These are phyloP conservation scores for Eucalyptus camaldulensis DNA, from an alignment of 345 rosid species.

Conservation along the genomic window DNA sequence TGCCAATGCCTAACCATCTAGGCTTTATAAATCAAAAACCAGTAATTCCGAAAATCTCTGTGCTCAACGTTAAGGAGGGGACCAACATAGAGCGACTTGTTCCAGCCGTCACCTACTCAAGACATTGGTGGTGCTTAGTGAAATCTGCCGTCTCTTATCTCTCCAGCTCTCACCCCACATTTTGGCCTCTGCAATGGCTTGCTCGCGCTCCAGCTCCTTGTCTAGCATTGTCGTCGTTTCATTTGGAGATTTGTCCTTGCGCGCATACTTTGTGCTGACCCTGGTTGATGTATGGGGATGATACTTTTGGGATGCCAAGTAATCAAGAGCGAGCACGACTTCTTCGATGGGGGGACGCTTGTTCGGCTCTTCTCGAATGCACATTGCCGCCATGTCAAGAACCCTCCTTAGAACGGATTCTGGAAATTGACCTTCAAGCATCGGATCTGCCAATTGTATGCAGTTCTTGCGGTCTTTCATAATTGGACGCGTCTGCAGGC, in stretches of 20 bases:
- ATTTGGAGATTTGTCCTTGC: slow-evolving; percentile 10
- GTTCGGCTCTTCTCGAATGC: slow-evolving; percentile 29
- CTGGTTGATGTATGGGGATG: slow-evolving; percentile 1
- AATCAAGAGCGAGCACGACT: slow-evolving; percentile 32
- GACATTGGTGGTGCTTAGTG: background rate
- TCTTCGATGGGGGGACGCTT: slow-evolving; percentile 41
- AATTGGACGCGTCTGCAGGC: slow-evolving; percentile 22
- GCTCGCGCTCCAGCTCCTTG: slow-evolving; percentile 21
- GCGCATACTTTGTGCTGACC: background rate
- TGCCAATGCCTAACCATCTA: background rate
- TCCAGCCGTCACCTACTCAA: slow-evolving; percentile 4
- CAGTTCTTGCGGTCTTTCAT: slow-evolving; percentile 1
- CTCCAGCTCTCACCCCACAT: slow-evolving; percentile 45
- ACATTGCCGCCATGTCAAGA: slow-evolving; percentile 38
- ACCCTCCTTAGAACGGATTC: slow-evolving; percentile 19
- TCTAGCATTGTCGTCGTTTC: slow-evolving; percentile 9
- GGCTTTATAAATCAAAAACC: background rate
- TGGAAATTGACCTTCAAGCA: slow-evolving; percentile 17
- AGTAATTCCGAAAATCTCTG: background rate
- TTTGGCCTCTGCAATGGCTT: slow-evolving; percentile 58
- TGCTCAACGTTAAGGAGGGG: background rate
- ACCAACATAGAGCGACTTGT: background rate
- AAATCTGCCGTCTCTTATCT: slow-evolving; percentile 21
- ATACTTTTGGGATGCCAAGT: slow-evolving; percentile 14
- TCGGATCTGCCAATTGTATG: slow-evolving; percentile 33